These are phyloP conservation scores for Boletus smithii DNA, from an alignment of 1,284 basidiomycete genomes.

Conservation along the genomic window DNA sequence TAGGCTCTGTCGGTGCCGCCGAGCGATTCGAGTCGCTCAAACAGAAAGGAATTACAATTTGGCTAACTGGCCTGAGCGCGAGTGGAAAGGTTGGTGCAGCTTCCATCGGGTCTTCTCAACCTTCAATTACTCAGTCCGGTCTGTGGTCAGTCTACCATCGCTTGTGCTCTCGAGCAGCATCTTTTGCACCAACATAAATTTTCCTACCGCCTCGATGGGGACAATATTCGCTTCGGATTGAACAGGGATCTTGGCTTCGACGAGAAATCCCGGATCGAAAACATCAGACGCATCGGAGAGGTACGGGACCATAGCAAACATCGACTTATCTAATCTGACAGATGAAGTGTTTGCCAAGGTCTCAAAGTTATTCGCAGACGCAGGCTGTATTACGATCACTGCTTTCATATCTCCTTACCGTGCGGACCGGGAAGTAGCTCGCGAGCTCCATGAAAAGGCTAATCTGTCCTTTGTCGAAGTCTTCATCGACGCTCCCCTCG, in stretches of 20 bases:
- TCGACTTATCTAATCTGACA: conserved; percentile 9
- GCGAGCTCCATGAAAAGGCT: conserved; percentile 76
- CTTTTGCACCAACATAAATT: conserved; percentile 85
- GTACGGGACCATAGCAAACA: conserved; percentile 40
- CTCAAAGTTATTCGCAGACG: conserved; percentile 90
- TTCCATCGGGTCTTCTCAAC: neutral
- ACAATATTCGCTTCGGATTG: conserved; percentile 95
- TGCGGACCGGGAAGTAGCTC: conserved; percentile 81
- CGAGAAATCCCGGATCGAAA: conserved; percentile 92
- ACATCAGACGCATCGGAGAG: conserved; percentile 97
- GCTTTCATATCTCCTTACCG: conserved; percentile 99
- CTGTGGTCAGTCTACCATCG: conserved; percentile 83
- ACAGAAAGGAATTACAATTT: conserved; percentile 87
- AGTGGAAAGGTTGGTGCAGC: conserved; percentile 72
- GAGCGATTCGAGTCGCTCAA: conserved; percentile 70
- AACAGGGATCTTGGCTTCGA: conserved; percentile 99
- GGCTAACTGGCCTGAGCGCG: conserved; percentile 93
- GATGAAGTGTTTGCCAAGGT: conserved; percentile 52
- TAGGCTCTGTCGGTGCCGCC: conserved; percentile 68
- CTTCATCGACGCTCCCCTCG: conserved; percentile 89
- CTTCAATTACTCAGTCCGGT: neutral
- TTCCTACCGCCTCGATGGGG: conserved; percentile 92
- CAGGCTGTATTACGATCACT: conserved; percentile 83
- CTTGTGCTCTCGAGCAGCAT: conserved; percentile 95
- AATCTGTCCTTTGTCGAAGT: conserved; percentile 89